These are phyloP conservation scores for Suillus bovinus DNA, from an alignment of 768 basidiomycete species.

Conservation along the genomic window DNA sequence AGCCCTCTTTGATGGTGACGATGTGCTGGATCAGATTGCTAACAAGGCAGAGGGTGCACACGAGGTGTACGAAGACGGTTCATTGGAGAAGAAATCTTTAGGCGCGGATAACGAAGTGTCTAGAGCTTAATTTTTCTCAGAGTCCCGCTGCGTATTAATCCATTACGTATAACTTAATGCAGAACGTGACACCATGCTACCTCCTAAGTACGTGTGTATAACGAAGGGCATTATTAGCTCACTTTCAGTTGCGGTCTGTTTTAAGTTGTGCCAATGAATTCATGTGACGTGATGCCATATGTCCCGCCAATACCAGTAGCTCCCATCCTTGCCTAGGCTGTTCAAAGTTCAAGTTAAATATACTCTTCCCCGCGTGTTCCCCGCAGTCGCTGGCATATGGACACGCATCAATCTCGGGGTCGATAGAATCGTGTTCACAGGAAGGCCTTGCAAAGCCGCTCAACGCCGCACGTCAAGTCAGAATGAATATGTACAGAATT, in stretches of 20 bases:
- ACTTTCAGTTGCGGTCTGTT: not conserved
- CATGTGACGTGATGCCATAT: not conserved
- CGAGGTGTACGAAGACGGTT: constrained; percentile 19
- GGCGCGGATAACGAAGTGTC: constrained; percentile 3
- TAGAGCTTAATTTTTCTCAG: not conserved
- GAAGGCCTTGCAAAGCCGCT: not conserved
- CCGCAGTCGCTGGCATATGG: not conserved
- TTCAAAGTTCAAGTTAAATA: too few relatives aligned
- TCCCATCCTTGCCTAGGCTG: not conserved
- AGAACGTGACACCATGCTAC: not conserved
- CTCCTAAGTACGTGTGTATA: constrained; percentile 10
- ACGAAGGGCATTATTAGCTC: not conserved
- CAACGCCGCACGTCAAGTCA: not conserved
- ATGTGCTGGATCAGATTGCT: constrained; percentile 41
- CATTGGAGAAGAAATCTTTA: constrained; percentile 23
- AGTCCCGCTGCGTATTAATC: not conserved
- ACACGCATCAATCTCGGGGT: not conserved
- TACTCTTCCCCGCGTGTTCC: not conserved
- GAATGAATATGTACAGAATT: constrained; percentile 5
- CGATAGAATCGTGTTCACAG: not conserved
- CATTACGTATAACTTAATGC: constrained; percentile 7
- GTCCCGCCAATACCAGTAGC: not conserved
- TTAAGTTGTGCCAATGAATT: not conserved
- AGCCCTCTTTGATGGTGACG: constrained; percentile 73
- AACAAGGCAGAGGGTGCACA: constrained; percentile 22